phyloP scores from a whole-genome alignment of 2,329 filamentous ascomycete species.

The Pseudogymnoascus sp. region DNA sequence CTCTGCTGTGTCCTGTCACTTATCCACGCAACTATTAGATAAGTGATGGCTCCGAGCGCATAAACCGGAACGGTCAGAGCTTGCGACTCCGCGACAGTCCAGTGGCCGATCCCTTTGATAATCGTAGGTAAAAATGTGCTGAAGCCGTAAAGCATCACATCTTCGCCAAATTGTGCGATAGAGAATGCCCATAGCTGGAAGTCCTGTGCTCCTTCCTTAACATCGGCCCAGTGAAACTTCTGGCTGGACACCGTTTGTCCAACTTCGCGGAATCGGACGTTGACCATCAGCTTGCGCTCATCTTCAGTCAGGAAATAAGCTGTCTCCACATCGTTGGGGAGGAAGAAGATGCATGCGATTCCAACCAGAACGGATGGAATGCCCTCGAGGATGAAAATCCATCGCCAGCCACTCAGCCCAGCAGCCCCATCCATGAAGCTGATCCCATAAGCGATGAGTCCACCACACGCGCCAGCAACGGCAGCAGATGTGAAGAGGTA shows the following conservation, averaged over 20 bases:
- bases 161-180: conserved; percentile 52
- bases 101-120: conserved; percentile 53
- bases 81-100: conserved; percentile 51
- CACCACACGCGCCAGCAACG: conserved; percentile 56
- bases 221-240: conserved; percentile 50
- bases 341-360: conserved; percentile 44
- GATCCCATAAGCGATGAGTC: conserved; percentile 58
- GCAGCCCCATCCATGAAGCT: conserved; percentile 53
- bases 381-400: conserved; percentile 51
- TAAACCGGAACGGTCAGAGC: conserved; percentile 65
- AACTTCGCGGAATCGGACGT: conserved; percentile 43
- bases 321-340: conserved; percentile 53
- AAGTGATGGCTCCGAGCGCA: conserved; percentile 52
- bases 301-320: conserved; percentile 49
- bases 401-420: conserved; percentile 56
- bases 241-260: conserved; percentile 42
- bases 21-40: conserved; percentile 49
- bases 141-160: conserved; percentile 62
- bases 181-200: conserved; percentile 59
- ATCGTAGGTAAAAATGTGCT: conserved; percentile 64
- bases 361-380: conserved; percentile 50
- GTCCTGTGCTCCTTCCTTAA: conserved; percentile 49
- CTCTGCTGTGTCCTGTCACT: conserved; percentile 52
- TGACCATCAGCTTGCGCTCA: conserved; percentile 44
- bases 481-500: conserved; percentile 57